These are phyloP conservation scores for Salix koriyanagi DNA, from an alignment of 345 rosid genomes.

Conservation along the genomic window DNA sequence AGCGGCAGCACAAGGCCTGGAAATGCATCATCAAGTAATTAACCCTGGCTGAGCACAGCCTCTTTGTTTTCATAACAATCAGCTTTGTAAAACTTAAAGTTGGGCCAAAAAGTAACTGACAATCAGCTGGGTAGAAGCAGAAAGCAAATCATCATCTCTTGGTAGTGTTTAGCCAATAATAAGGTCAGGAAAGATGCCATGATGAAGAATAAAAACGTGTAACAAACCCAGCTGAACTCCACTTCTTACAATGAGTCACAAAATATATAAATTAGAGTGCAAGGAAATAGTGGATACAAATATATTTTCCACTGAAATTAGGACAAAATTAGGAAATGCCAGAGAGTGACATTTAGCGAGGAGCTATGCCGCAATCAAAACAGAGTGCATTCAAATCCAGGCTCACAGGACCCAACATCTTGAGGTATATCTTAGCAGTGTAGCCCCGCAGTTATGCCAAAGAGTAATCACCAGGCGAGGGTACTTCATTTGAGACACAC, in stretches of 20 bases:
- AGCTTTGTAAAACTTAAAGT: background rate
- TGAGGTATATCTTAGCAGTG: too few relatives aligned
- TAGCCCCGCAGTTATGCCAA: background rate
- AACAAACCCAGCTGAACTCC: background rate
- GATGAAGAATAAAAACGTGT: background rate
- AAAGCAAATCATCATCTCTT: background rate
- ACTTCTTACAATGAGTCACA: background rate
- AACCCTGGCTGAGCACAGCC: background rate
- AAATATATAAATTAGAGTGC: background rate
- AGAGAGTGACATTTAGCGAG: background rate
- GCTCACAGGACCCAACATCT: background rate
- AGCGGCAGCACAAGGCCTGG: background rate
- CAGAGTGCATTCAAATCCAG: background rate
- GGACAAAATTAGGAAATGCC: background rate
- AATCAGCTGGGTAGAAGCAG: background rate
- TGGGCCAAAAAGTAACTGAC: background rate
- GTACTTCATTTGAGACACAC: slow-evolving; percentile 22
- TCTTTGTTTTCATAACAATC: background rate
- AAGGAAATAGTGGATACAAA: background rate
- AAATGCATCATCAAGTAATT: background rate
- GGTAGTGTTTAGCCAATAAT: background rate
- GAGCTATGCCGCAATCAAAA: background rate
- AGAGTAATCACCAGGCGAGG: background rate
- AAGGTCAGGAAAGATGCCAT: background rate
- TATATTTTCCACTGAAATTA: background rate